phyloP scores from a whole-genome alignment of 2,329 filamentous ascomycete genomes.

The Nemania abortiva region DNA sequence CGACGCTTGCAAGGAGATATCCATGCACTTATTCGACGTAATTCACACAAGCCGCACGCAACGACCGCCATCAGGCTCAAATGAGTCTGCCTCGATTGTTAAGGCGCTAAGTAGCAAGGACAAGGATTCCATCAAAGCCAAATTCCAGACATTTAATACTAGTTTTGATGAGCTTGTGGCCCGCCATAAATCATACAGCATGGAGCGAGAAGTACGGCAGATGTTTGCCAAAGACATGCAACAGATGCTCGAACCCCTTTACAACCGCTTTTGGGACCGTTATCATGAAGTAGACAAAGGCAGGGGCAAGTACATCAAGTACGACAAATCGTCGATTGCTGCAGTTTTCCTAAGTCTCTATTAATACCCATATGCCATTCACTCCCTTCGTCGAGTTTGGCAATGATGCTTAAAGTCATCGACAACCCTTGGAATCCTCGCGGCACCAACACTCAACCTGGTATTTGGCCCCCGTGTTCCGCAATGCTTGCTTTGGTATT shows the following conservation, averaged over 20 bases:
- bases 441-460: background rate
- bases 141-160: constrained; percentile 91
- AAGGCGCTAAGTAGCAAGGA: constrained; percentile 89
- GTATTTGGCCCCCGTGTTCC: background rate
- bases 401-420: background rate
- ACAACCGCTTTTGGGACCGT: constrained; percentile 94
- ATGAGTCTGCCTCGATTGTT: constrained; percentile 86
- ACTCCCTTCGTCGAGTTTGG: background rate
- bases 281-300: constrained; percentile 99
- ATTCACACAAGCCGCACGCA: constrained; percentile 85
- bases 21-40: constrained; percentile 86
- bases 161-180: constrained; percentile 89
- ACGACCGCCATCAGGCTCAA: constrained; percentile 78
- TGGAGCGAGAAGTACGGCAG: constrained; percentile 90
- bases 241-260: constrained; percentile 91
- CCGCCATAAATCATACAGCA: constrained; percentile 83
- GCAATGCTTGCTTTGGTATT: constrained; percentile 8
- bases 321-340: constrained; percentile 86
- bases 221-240: constrained; percentile 87
- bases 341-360: constrained; percentile 70
- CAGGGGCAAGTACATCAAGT: constrained; percentile 98
- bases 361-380: constrained; percentile 43
- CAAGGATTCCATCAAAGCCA: constrained; percentile 95
- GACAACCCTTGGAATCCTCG: background rate
- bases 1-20: constrained; percentile 89